phyloP scores from a whole-genome alignment of 768 basidiomycete genomes.

The Agaricus blazei region DNA sequence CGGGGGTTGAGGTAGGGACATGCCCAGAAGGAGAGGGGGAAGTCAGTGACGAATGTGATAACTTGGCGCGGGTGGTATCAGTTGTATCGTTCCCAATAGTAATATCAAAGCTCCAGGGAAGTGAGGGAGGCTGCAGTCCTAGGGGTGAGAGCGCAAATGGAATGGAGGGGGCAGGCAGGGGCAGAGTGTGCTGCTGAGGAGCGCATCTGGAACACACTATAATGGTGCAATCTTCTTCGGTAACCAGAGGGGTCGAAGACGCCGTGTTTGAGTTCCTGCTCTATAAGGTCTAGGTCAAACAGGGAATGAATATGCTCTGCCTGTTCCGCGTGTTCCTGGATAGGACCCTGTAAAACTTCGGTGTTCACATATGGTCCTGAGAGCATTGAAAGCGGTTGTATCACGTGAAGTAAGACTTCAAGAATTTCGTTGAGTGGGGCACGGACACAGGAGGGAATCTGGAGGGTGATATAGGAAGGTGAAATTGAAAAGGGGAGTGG shows the following conservation, averaged over 20 bases:
- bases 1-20: background rate
- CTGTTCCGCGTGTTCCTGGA: constrained; percentile 58
- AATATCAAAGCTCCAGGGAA: background rate
- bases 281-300: constrained; percentile 78
- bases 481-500: constrained; percentile 21
- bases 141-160: constrained; percentile 6
- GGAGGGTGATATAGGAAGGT: constrained; percentile 47
- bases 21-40: background rate
- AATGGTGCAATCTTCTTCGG: constrained; percentile 66
- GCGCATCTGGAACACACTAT: constrained; percentile 50
- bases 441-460: constrained; percentile 68
- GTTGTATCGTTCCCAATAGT: background rate
- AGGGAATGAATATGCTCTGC: constrained; percentile 64
- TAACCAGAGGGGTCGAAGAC: constrained; percentile 71
- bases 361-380: constrained; percentile 59
- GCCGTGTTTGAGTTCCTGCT: constrained; percentile 73
- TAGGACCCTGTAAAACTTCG: constrained; percentile 52
- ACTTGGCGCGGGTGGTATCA: background rate
- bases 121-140: constrained; percentile 15
- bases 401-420: constrained; percentile 78
- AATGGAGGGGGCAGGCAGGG: constrained; percentile 20
- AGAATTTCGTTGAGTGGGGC: constrained; percentile 71
- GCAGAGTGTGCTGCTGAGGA: constrained; percentile 34
- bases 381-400: constrained; percentile 68
- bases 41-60: background rate